A percentile compares a stretch with the other conserved stretches of the same genome.
Evolutionary conservation across 805 yeast species (phyloP).

Genomic region (Metschnikowia sp.): DNA sequence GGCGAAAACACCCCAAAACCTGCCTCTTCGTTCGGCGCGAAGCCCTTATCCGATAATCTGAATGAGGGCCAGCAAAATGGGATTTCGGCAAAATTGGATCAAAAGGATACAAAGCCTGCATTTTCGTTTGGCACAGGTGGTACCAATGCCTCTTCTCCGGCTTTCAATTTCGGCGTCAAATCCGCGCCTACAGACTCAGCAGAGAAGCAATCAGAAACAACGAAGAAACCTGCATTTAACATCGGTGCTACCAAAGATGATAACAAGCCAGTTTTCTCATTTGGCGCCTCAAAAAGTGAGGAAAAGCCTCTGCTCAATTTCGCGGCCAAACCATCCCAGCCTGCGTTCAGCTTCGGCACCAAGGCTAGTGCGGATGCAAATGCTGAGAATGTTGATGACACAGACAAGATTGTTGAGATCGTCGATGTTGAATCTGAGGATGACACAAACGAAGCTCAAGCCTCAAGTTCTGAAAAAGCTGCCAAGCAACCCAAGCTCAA

Average conservation of each 20-base stretch:
- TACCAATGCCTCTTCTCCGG: neutral
- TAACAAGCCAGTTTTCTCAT: constrained; percentile 1
- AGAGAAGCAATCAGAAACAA: neutral
- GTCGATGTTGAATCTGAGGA: neutral
- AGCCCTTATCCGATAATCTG: neutral
- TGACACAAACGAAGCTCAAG: neutral
- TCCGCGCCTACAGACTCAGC: neutral
- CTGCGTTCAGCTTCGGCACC: constrained; percentile 8
- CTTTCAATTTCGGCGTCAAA: neutral
- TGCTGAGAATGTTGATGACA: neutral
- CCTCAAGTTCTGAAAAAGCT: neutral
- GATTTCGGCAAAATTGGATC: neutral
- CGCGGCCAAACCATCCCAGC: neutral
- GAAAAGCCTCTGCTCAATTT: neutral
- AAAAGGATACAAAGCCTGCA: neutral
- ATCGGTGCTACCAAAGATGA: neutral
- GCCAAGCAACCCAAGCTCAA: neutral
- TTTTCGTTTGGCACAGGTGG: neutral
- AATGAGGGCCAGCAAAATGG: neutral
- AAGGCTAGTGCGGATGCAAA: neutral
- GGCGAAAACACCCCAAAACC: neutral
- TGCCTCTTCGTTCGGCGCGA: neutral
- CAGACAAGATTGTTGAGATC: neutral
- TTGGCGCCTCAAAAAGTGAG: neutral
- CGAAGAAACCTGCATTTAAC: neutral